A percentile compares a stretch with the other conserved stretches of the same genome.
Evolutionary conservation across 208 protist species (phyloP).

Genomic region (Lotmaria passim): DNA sequence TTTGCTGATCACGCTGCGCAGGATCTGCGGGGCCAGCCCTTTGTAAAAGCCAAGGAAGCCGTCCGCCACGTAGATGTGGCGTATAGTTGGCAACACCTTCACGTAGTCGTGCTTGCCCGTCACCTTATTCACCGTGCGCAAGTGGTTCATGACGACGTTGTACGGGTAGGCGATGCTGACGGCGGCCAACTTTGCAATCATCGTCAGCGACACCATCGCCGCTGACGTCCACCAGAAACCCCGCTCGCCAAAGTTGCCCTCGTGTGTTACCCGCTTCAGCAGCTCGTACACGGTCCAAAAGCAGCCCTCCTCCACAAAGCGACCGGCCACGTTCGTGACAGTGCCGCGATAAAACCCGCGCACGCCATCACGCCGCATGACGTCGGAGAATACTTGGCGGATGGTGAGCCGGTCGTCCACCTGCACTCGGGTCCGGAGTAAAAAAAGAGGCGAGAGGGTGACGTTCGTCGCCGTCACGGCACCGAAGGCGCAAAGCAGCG

Average conservation of each 20-base stretch:
- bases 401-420: slow-evolving; percentile 82
- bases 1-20: slow-evolving; percentile 87
- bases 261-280: slow-evolving; percentile 77
- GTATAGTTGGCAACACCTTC: slow-evolving; percentile 61
- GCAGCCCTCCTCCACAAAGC: slow-evolving; percentile 85
- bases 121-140: slow-evolving; percentile 84
- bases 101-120: slow-evolving; percentile 83
- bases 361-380: slow-evolving; percentile 73
- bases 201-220: slow-evolving; percentile 83
- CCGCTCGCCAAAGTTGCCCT: slow-evolving; percentile 54
- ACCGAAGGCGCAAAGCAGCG: slow-evolving; percentile 69
- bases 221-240: slow-evolving; percentile 65
- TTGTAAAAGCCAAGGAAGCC: slow-evolving; percentile 91
- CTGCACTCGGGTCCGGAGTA: slow-evolving; percentile 90
- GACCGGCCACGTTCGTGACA: slow-evolving; percentile 81
- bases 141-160: slow-evolving; percentile 91
- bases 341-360: slow-evolving; percentile 88
- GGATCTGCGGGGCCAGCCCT: slow-evolving; percentile 80
- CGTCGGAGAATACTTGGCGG: slow-evolving; percentile 65
- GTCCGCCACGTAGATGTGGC: slow-evolving; percentile 76
- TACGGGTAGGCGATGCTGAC: slow-evolving; percentile 86
- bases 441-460: slow-evolving; percentile 79
- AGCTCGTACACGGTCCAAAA: slow-evolving; percentile 92
- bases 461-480: slow-evolving; percentile 81
- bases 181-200: slow-evolving; percentile 78